Base-by-base conservation (phyloP, 768 basidiomycete genomes). In the Lentinus tigrinus region DNA sequence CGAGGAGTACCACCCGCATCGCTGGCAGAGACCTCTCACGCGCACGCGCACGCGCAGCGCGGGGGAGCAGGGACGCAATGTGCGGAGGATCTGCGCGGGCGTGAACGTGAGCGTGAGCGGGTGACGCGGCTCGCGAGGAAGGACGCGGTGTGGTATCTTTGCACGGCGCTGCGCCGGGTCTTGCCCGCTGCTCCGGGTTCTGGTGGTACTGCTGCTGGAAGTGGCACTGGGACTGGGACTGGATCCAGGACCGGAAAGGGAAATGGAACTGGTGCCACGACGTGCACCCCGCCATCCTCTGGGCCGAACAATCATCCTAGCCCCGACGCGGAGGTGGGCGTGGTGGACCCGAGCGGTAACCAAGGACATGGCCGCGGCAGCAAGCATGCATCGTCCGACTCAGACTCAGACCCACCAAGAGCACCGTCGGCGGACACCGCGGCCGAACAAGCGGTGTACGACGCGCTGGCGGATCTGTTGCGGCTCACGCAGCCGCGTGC, bases 71-170 rank as follows among this genome's bases (percentile, higher is more conserved):
- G 17, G 6, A 16, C n/a, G n/a, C n/a, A n/a, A n/a, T n/a, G 14
- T 23, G 21, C 23, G 43, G 43, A 16, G 21, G 23, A 46, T 42
- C 40, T 9, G 21, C 40, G 40, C 40, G 38, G 46, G 21, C 23
- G 54, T n/a, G n/a, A n/a, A n/a, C n/a, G 13, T n/a, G 14, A 10
- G 52, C 28, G 56, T 53, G 62, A 62, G 43, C 73, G 80, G 52
- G 68, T 79, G 56, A 67, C 64, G 60, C 71, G 69, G 42, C 73
- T 83, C 28, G 78, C 75, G 21, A 72, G 69, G 43, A 82, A 82
- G 59, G 83, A 84, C 60, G 62, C 79, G 24, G 47, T 79, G 11
- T 84, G 82, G 82, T 84, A 81, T 69, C 70, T 83, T 28, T 83
- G 81, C 64, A 73, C 72, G 38, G 59, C 76, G 46, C 67, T 83